phyloP scores from a whole-genome alignment of 1,284 basidiomycete species.

The Blastosporella zonata region DNA sequence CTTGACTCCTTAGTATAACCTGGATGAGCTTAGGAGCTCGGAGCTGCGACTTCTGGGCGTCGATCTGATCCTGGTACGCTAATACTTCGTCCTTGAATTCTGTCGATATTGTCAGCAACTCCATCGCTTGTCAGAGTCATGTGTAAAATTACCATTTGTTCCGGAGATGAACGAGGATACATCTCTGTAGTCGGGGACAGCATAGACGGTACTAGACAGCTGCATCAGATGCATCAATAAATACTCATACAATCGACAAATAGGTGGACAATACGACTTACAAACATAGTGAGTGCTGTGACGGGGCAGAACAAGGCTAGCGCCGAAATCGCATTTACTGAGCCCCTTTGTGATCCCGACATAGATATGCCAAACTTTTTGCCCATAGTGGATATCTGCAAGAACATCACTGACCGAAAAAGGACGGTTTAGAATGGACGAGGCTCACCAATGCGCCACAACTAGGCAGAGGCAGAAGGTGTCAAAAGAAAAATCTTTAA shows the following conservation, averaged over 20 bases:
- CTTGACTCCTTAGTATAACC: conserved; percentile 5
- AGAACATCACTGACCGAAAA: background rate
- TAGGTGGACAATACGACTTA: background rate
- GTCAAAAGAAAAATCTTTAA: background rate
- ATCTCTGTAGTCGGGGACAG: background rate
- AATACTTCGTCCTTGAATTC: background rate
- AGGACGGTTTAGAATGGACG: too few species aligned
- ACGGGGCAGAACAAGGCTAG: conserved; percentile 8
- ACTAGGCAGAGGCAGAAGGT: background rate
- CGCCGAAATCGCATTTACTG: conserved; percentile 4
- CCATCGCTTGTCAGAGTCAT: background rate
- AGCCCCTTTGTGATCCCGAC: background rate
- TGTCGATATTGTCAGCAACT: background rate
- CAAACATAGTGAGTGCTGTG: conserved; percentile 1
- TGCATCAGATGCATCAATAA: background rate
- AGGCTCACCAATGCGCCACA: conserved; percentile 5
- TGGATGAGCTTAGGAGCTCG: conserved; percentile 3
- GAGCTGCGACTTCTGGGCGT: conserved; percentile 1
- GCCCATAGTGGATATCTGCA: conserved; percentile 3
- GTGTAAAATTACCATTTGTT: background rate
- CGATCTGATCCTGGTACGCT: conserved; percentile 2
- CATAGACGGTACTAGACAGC: conserved; percentile 4
- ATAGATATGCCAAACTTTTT: background rate
- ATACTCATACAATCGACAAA: background rate
- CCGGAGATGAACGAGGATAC: conserved; percentile 4